These are phyloP conservation scores for Manihot esculenta DNA, from an alignment of 441 rosid species.

Conservation along the genomic window DNA sequence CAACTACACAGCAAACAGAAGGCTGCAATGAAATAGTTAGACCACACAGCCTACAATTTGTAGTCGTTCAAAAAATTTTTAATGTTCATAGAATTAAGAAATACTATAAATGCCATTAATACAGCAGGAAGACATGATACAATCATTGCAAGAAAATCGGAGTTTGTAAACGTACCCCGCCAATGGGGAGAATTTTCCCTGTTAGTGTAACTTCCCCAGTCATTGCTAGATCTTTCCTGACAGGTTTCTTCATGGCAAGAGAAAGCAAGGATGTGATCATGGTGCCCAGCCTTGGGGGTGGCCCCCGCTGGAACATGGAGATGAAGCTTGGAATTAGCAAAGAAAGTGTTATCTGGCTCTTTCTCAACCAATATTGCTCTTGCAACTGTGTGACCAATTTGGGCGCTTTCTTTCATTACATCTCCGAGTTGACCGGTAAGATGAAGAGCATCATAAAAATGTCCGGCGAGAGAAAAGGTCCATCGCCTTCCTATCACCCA, in stretches of 20 bases:
- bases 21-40: neutral
- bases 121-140: too few species aligned
- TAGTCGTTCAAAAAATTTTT: neutral
- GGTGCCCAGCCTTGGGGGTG: conserved; percentile 85
- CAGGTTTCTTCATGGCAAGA: conserved; percentile 72
- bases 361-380: conserved; percentile 63
- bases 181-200: conserved; percentile 86
- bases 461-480: too few species aligned
- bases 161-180: conserved; percentile 65
- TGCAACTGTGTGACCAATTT: conserved; percentile 83
- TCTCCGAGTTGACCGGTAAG: conserved; percentile 89
- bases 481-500: too few species aligned
- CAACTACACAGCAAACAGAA: neutral
- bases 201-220: conserved; percentile 90
- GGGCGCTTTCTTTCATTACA: conserved; percentile 97
- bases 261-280: conserved; percentile 95
- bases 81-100: neutral
- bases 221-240: conserved; percentile 87
- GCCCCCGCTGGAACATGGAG: conserved; percentile 97
- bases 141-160: neutral
- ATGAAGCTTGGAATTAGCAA: conserved; percentile 79
- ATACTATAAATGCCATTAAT: neutral
- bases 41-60: neutral
- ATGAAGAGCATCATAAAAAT: too few species aligned
- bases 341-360: conserved; percentile 62